Evolutionary conservation across 2,329 filamentous ascomycete genomes (phyloP), one percentile per base, ranked within the genome.

Genomic region (Tolypocladium ophioglossoides): DNA sequence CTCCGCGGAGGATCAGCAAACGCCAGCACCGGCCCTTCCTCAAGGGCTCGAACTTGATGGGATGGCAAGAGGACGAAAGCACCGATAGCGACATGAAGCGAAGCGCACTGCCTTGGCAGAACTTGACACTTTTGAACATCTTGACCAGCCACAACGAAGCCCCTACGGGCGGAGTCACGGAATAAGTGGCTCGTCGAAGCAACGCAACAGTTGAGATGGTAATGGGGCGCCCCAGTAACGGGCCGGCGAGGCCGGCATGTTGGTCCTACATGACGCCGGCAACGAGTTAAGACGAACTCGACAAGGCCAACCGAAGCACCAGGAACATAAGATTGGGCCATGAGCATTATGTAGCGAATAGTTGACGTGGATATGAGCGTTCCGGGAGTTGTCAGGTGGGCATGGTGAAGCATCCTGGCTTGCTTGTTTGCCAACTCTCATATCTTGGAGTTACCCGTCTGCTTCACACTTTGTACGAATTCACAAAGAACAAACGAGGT

Each of bases 1-100:
- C 73, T 95, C 47, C 75, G 86, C 18, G 80, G 80, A 4, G 69
- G 64, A 8, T 62, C 68, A 30, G 59, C 59, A 50, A 62, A 59
- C 52, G 55, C 57, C 27, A 58, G 54, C 40, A 52, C 62, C 46
- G 52, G 39, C n/a, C 22, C 56, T 14, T 38, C 57, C 6, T 50
- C 55, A 39, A 54, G 58, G 46, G 38, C 32, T 41, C 55, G 54
- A 11, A 37, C 51, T 50, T 58, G 47, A 55, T 5, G n/a, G 10
- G 3, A 30, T 1, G 14, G 16, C 18, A 46, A 22, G 18, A 12
- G 50, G 24, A 24, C 10, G 9, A 41, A 8, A 12, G 14, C n/a
- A n/a, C 20, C 32, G 24, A 41, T 20, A 20, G 9, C 10, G 27
- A 20, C 44, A 32, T 34, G 44, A 32, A 20, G 18, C 24, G 27